These are phyloP conservation scores for Apiotrichum akiyoshidainum DNA, from an alignment of 1,284 basidiomycete species.

Conservation along the genomic window DNA sequence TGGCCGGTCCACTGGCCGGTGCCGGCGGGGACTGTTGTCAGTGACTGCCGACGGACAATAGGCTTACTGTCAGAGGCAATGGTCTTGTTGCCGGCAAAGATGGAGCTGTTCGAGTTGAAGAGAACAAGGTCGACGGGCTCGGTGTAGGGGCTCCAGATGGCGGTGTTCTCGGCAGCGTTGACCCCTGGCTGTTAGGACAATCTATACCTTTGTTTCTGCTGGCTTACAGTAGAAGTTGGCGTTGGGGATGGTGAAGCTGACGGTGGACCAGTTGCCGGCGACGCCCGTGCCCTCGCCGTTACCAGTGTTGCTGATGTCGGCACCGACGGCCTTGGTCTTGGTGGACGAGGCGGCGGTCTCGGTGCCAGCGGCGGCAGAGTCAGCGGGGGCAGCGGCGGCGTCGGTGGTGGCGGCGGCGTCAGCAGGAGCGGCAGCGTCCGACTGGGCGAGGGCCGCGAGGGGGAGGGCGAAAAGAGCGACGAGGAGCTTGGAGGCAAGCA, in stretches of 20 bases:
- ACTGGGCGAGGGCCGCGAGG: slow-evolving; percentile 11
- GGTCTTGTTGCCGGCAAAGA: slow-evolving; percentile 8
- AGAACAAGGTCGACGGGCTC: slow-evolving; percentile 13
- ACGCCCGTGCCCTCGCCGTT: slow-evolving; percentile 5
- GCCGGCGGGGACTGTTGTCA: slow-evolving; percentile 17
- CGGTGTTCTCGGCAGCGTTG: slow-evolving; percentile 10
- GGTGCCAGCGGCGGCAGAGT: slow-evolving; percentile 10
- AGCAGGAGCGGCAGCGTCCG: slow-evolving; percentile 10
- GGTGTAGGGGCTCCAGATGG: slow-evolving; percentile 11
- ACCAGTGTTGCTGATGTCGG: slow-evolving; percentile 15
- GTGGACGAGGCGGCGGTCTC: background rate
- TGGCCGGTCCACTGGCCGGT: slow-evolving; percentile 24
- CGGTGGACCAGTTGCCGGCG: slow-evolving; percentile 21
- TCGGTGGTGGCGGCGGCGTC: slow-evolving; percentile 8
- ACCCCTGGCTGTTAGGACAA: slow-evolving; percentile 9
- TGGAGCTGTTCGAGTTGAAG: slow-evolving; percentile 16
- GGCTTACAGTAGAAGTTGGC: slow-evolving; percentile 9
- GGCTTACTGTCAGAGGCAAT: slow-evolving; percentile 11
- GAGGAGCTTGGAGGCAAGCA: slow-evolving; percentile 15
- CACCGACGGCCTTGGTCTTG: slow-evolving; percentile 6
- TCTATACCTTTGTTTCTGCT: background rate
- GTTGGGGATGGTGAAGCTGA: slow-evolving; percentile 26
- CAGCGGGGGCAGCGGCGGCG: slow-evolving; percentile 7
- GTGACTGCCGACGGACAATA: background rate
- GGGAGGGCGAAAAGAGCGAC: slow-evolving; percentile 17